A percentile compares a stretch with the other conserved stretches of the same genome.
Conservation (phyloP, 768 basidiomycete species). For the Coprinopsis sp. region DNA sequence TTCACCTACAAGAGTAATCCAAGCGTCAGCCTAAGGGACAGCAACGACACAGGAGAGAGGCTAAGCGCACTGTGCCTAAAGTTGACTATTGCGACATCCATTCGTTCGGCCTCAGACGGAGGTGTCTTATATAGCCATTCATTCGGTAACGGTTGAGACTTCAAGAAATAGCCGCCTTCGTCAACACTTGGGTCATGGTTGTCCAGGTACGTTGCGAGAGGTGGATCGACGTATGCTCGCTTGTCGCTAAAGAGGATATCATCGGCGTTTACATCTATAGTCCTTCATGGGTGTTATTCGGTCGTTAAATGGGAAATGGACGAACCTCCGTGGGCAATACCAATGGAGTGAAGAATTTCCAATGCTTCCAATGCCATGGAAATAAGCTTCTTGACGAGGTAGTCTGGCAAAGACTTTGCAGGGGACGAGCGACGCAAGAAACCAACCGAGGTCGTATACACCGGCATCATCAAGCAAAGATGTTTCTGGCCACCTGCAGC, state of each 20-base stretch:
- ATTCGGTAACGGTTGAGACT: constrained; percentile 17
- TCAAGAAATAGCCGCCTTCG: constrained; percentile 8
- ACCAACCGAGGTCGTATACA: constrained; percentile 17
- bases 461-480: constrained; percentile 18
- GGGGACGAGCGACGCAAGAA: constrained; percentile 17
- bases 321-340: constrained; percentile 20
- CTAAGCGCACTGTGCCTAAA: constrained; percentile 8
- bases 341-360: constrained; percentile 11
- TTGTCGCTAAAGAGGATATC: constrained; percentile 20
- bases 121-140: constrained; percentile 11
- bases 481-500: constrained; percentile 14
- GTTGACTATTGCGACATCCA: constrained; percentile 10
- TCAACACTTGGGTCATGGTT: constrained; percentile 5
- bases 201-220: constrained; percentile 8
- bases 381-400: constrained; percentile 16
- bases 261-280: constrained; percentile 21
- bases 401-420: constrained; percentile 12
- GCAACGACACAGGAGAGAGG: too few species aligned
- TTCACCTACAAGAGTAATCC: too few species aligned
- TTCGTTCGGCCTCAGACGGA: constrained; percentile 13
- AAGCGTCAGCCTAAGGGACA: too few species aligned
- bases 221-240: constrained; percentile 2
- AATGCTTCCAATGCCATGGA: constrained; percentile 12
- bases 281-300: neutral
- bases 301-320: neutral